These are phyloP conservation scores for Umbelopsis sp. DNA, from an alignment of 192 early-diverging fungal species.

Conservation along the genomic window DNA sequence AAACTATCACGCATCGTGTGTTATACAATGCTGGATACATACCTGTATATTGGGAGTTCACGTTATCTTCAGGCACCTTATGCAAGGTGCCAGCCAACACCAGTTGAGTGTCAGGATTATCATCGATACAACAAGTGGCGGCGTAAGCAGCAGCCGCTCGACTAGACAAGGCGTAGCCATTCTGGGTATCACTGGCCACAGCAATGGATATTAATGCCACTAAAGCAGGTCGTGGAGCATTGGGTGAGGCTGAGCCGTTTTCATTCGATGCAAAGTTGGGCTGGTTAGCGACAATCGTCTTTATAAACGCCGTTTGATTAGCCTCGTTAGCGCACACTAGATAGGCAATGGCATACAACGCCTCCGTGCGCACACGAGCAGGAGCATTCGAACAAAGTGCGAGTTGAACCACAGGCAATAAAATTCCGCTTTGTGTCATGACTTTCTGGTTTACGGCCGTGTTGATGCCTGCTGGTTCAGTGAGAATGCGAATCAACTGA, in stretches of 20 bases:
- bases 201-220: slow-evolving; percentile 80
- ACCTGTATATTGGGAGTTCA: slow-evolving; percentile 57
- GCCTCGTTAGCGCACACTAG: slow-evolving; percentile 72
- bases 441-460: slow-evolving; percentile 89
- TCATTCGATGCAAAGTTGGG: slow-evolving; percentile 31
- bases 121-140: slow-evolving; percentile 76
- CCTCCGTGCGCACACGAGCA: slow-evolving; percentile 74
- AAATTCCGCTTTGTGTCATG: slow-evolving; percentile 81
- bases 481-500: slow-evolving; percentile 87
- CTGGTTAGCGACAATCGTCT: slow-evolving; percentile 66
- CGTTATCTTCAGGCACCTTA: slow-evolving; percentile 75
- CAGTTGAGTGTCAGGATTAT: slow-evolving; percentile 88
- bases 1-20: neutral
- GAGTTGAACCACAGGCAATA: slow-evolving; percentile 80
- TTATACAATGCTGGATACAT: slow-evolving; percentile 10
- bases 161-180: slow-evolving; percentile 66
- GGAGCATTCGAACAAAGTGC: slow-evolving; percentile 78
- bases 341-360: slow-evolving; percentile 87
- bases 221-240: slow-evolving; percentile 77
- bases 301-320: slow-evolving; percentile 81
- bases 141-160: slow-evolving; percentile 85
- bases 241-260: slow-evolving; percentile 34
- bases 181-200: slow-evolving; percentile 55
- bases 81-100: slow-evolving; percentile 85
- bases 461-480: slow-evolving; percentile 86